Evolutionary conservation across 495 filamentous ascomycete genomes (phyloP).

Genomic region (Xylaria grammica): DNA sequence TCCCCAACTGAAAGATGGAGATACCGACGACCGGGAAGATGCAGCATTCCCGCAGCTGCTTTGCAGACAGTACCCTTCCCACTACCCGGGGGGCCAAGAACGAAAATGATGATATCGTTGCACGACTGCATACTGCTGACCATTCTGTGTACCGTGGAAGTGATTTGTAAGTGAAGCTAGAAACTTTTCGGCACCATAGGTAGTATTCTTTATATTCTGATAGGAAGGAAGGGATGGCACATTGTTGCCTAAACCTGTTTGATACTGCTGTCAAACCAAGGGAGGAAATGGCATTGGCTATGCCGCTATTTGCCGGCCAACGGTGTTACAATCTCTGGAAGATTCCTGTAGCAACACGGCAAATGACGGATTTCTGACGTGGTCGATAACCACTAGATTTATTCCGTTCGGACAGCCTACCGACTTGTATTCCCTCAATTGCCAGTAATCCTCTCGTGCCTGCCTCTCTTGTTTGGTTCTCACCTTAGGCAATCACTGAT

Average conservation of each 20-base stretch:
- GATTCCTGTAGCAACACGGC: neutral
- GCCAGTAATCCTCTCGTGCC: too few species aligned
- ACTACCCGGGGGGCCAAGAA: conserved; percentile 41
- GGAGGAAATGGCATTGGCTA: too few species aligned
- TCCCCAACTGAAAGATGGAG: conserved; percentile 51
- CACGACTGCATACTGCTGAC: neutral
- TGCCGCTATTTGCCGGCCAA: too few species aligned
- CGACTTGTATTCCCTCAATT: too few species aligned
- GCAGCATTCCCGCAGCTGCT: conserved; percentile 5
- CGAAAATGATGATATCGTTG: conserved; percentile 26
- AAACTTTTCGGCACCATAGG: neutral
- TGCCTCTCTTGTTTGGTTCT: too few species aligned
- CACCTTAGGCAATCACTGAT: too few species aligned
- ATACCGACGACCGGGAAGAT: conserved; percentile 27
- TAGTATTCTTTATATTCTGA: neutral
- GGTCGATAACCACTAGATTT: too few species aligned
- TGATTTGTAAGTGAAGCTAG: neutral
- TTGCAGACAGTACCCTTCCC: conserved; percentile 49
- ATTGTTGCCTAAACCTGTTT: too few species aligned
- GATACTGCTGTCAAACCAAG: too few species aligned
- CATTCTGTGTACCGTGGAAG: conserved; percentile 3
- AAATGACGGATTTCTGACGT: too few species aligned
- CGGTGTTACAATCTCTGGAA: neutral
- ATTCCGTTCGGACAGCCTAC: too few species aligned
- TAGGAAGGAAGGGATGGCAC: too few species aligned